Evolutionary conservation across 805 yeast genomes (phyloP), one percentile per base, ranked within the genome.

Genomic region (Metschnikowia shivogae): DNA sequence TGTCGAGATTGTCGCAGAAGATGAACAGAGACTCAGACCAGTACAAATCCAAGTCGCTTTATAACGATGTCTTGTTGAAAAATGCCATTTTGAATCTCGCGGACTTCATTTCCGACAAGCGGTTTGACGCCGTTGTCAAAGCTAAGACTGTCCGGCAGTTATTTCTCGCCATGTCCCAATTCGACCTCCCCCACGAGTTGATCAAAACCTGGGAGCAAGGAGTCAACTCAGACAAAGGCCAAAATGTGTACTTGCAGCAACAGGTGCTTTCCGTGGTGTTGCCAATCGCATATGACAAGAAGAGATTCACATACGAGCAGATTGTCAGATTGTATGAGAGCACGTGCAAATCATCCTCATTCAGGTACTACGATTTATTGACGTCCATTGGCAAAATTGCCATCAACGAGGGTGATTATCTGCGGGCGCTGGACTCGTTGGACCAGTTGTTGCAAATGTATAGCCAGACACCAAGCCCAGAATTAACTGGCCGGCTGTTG

Each of bases 341-440:
- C 44, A 64, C 66, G 45, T 70, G 72, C 38, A 57, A 54, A 17
- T 60, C 59, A 3, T 50, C 50, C 14, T 60, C 60, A 30, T 39
- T 13, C 34, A 58, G 57, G 12, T 54, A 70, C 31, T 68, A 68
- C 50, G 78, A 79, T 42, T 72, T 87, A 45, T 73, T 79, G 40
- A 79, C 80, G 36, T 85, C 90, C 41, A 81, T 87, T 79, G 85
- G 89, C 45, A 77, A 84, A 60, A 84, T 86, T 20, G 80, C 89
- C 48, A 67, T 88, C 26, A 69, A 74, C 36, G 84, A 84, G 28
- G 80, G 81, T 42, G 83, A 81, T 57, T 79, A 80, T 47, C 70
- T 80, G 35, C 75, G 79, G 54, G 95, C 90, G 4, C 68, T 87
- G 48, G 76, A 76, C 46, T 68, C 78, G 41, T 83, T 86, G 62